Evolutionary conservation across 2,329 filamentous ascomycete species (phyloP).

Genomic region (Lasiodiplodia sp.): DNA sequence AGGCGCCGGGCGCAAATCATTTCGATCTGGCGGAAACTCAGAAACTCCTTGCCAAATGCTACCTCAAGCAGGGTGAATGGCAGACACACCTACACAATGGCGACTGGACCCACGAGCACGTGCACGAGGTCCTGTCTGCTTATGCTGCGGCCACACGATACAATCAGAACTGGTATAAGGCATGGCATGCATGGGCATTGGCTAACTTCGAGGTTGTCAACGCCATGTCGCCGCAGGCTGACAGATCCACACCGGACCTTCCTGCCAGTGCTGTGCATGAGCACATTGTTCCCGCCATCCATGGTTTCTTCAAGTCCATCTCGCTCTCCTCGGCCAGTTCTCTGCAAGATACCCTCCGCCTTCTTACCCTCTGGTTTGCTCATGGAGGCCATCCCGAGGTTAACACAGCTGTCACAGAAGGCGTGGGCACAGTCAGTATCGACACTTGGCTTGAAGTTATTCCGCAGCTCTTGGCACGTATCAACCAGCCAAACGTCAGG

Average conservation of each 20-base stretch:
- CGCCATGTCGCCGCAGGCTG: slow-evolving; percentile 72
- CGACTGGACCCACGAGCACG: slow-evolving; percentile 86
- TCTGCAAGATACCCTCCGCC: slow-evolving; percentile 89
- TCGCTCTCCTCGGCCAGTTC: slow-evolving; percentile 90
- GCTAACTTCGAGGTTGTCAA: slow-evolving; percentile 99
- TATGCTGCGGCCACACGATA: slow-evolving; percentile 93
- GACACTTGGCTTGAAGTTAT: slow-evolving; percentile 99
- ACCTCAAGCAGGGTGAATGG: slow-evolving; percentile 96
- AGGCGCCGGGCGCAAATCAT: slow-evolving; percentile 38
- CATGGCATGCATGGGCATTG: slow-evolving; percentile 98
- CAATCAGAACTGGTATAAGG: slow-evolving; percentile 97
- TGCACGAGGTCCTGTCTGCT: slow-evolving; percentile 87
- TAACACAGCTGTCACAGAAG: slow-evolving; percentile 85
- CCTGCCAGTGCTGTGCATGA: slow-evolving; percentile 77
- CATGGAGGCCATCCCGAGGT: slow-evolving; percentile 91
- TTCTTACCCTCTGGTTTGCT: slow-evolving; percentile 95
- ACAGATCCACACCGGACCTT: slow-evolving; percentile 63
- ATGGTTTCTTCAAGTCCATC: slow-evolving; percentile 98
- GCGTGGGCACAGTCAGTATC: slow-evolving; percentile 89
- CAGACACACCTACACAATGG: slow-evolving; percentile 83
- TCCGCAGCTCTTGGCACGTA: slow-evolving; percentile 93
- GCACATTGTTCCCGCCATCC: slow-evolving; percentile 92
- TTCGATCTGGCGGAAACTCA: slow-evolving; percentile 61
- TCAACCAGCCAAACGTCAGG: slow-evolving; percentile 91
- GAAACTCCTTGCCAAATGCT: slow-evolving; percentile 89